These are phyloP conservation scores for Aspergillus sergii DNA, from an alignment of 2,329 filamentous ascomycete genomes.

Conservation along the genomic window DNA sequence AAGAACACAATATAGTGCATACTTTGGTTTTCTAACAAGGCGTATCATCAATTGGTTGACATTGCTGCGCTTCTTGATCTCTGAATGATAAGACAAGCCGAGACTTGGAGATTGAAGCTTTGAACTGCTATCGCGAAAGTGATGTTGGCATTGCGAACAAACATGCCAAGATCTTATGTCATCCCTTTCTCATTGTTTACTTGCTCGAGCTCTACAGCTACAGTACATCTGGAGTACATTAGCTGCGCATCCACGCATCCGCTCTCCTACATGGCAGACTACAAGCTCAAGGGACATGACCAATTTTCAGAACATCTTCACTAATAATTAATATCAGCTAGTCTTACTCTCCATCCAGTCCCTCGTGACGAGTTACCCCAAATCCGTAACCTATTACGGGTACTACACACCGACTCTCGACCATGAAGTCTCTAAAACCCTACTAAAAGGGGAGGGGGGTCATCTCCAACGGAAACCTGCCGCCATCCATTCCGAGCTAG, in stretches of 20 bases:
- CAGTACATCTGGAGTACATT: neutral
- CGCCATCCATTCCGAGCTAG: neutral
- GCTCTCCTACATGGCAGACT: neutral
- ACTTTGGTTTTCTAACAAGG: neutral
- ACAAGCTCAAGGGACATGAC: neutral
- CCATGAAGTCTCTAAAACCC: neutral
- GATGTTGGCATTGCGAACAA: neutral
- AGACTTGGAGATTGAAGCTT: neutral
- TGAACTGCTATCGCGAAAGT: neutral
- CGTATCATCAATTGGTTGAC: conserved; percentile 1
- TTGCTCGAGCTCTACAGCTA: neutral
- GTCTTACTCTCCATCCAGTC: neutral
- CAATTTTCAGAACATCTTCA: neutral
- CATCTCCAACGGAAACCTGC: neutral
- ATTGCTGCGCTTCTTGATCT: neutral
- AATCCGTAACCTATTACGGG: neutral
- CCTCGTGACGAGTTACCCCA: neutral
- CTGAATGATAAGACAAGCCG: neutral
- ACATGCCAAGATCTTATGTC: conserved; percentile 5
- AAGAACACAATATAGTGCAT: neutral
- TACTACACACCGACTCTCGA: conserved; percentile 1
- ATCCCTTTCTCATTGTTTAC: neutral
- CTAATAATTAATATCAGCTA: neutral
- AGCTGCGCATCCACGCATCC: neutral
- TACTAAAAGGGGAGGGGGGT: neutral